Conservation (phyloP, 805 yeast genomes). For the Spathaspora arborariae region DNA sequence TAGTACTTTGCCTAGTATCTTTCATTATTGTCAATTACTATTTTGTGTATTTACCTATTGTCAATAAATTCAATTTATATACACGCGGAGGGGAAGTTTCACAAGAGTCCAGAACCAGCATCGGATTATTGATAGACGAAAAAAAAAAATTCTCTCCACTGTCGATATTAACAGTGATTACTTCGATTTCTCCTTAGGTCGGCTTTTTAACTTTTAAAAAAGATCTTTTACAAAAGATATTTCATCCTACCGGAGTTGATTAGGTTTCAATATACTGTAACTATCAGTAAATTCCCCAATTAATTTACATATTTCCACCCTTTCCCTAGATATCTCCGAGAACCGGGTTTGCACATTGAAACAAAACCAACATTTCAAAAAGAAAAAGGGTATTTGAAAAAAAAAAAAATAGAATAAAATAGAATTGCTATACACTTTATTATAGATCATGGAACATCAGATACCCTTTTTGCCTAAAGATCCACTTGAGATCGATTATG, state of each 20-base stretch:
- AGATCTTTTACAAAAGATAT: too few species aligned
- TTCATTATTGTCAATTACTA: not conserved
- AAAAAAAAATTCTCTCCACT: not conserved
- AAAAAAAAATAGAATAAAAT: too few species aligned
- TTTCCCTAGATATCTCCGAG: not conserved
- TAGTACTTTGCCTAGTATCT: too few species aligned
- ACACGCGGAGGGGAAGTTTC: constrained; percentile 1
- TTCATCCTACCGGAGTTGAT: not conserved
- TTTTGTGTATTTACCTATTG: not conserved
- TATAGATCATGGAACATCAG: constrained; percentile 19
- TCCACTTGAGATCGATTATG: constrained; percentile 74
- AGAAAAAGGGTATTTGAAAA: not conserved
- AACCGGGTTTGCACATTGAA: not conserved
- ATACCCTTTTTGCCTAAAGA: constrained; percentile 24
- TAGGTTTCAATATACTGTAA: not conserved
- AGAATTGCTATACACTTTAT: not conserved
- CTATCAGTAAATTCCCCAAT: not conserved
- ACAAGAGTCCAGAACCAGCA: not conserved
- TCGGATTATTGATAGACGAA: not conserved
- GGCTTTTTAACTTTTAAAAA: too few species aligned
- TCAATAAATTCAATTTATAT: not conserved
- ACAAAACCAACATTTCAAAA: not conserved
- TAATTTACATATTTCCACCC: not conserved
- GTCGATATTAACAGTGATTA: not conserved
- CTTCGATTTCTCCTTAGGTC: too few species aligned